Evolutionary conservation across 768 basidiomycete species (phyloP).

Genomic region (Russula ochroleuca): DNA sequence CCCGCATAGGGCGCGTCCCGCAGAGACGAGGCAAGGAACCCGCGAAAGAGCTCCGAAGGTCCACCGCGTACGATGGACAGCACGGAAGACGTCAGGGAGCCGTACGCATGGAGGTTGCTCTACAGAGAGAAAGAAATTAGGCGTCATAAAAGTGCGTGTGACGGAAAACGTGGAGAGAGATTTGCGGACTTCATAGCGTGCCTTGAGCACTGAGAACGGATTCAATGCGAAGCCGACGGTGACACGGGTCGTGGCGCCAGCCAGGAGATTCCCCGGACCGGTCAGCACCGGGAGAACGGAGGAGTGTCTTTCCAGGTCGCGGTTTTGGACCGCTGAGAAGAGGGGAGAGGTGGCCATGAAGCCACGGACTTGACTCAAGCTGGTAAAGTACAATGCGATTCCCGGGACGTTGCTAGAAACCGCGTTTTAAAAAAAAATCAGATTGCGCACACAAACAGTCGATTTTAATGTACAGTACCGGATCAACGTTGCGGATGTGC

Average conservation of each 20-base stretch:
- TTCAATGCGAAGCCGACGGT: slow-evolving; percentile 81
- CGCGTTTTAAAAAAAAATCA: too few relatives aligned
- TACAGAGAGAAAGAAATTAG: slow-evolving; percentile 29
- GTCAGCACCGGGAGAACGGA: slow-evolving; percentile 70
- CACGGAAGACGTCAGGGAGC: slow-evolving; percentile 56
- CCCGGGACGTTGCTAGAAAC: slow-evolving; percentile 82
- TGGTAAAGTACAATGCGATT: slow-evolving; percentile 87
- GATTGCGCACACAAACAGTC: background rate
- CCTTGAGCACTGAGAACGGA: slow-evolving; percentile 88
- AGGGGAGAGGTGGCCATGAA: slow-evolving; percentile 67
- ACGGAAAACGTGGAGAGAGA: background rate
- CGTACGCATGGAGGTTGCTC: slow-evolving; percentile 78
- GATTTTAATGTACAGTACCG: slow-evolving; percentile 42
- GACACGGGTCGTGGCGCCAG: slow-evolving; percentile 80
- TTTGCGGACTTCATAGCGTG: slow-evolving; percentile 74
- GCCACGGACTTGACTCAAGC: slow-evolving; percentile 75
- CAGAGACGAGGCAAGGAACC: slow-evolving; percentile 82
- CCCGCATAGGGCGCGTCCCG: slow-evolving; percentile 95
- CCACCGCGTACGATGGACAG: slow-evolving; percentile 61
- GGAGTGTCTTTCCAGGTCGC: slow-evolving; percentile 28
- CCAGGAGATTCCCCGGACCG: slow-evolving; percentile 74
- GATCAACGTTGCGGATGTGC: slow-evolving; percentile 73
- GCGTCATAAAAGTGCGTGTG: background rate
- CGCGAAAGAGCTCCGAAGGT: slow-evolving; percentile 76
- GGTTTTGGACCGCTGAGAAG: slow-evolving; percentile 45